Base-by-base conservation (phyloP, 805 yeast genomes). In the Saccharomycopsis amapae region DNA sequence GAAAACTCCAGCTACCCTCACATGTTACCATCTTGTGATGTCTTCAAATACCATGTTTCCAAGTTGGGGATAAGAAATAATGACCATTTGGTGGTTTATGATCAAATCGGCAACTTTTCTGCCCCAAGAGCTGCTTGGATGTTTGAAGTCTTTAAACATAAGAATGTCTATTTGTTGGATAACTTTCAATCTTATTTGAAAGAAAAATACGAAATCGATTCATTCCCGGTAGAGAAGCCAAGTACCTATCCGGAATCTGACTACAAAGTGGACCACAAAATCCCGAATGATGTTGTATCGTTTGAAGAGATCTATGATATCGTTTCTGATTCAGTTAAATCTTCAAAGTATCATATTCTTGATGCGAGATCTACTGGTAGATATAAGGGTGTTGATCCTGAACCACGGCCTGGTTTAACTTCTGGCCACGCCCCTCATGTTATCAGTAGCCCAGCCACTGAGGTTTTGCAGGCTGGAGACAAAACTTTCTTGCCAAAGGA, bases 111-210 rank as follows among this genome's bases (percentile, higher is more conserved):
- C 2, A 79, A 84, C 52, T 87, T 90, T 61, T 80, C 95, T 35
- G 78, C 89, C 2, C 96, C 97, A 32, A 73, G 98, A 54, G 94
- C 85, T 15, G 89, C 88, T 0, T 93, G 97, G 96, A 86, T 89
- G 55, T 73, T 93, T 56, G 72, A 79, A 31, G 67, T 83, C 1
- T 86, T 84, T 61, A 90, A 90, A 5, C 97, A 89, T 61, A 64
- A 76, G 41, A 63, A 76, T 30, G 82, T 88, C 20, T 72, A 68
- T 52, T 58, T 90, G 39, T 71, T 90, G 52, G 83, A 93, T 65
- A 84, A 84, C 51, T 90, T 68, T 54, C 72, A 67, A 12, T 57
- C 56, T 19, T 85, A 81, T 60, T 66, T 72, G 51, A 51, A 58
- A 7, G 61, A 58, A 5, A 74, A 74, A 3, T 71, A 66, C 36